A percentile compares a stretch with the other conserved stretches of the same genome.
phyloP scores from a whole-genome alignment of 164 flowering plant genomes.

The Litsea cubeba region DNA sequence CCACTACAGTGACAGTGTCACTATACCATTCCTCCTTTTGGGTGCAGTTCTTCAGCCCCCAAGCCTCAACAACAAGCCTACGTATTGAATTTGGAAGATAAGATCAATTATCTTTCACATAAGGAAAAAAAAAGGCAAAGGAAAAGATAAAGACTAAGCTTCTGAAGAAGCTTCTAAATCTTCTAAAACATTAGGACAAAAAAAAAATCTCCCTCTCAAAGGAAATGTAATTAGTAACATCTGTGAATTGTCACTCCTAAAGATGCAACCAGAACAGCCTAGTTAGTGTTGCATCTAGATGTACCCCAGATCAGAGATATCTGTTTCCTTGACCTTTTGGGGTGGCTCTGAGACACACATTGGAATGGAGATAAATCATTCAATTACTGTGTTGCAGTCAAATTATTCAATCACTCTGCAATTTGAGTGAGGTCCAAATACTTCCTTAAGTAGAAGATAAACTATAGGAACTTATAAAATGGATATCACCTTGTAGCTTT shows the following conservation, averaged over 20 bases:
- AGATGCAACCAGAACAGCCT: too few relatives aligned
- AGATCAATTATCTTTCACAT: neutral
- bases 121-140: neutral
- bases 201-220: too few relatives aligned
- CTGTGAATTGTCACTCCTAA: too few relatives aligned
- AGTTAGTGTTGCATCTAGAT: too few relatives aligned
- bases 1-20: constrained; percentile 93
- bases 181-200: too few relatives aligned
- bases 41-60: constrained; percentile 97
- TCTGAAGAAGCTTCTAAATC: neutral
- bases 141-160: too few relatives aligned
- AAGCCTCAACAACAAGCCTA: constrained; percentile 94
- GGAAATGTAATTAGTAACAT: too few relatives aligned
- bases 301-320: too few relatives aligned
- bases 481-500: constrained; percentile 76
- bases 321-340: neutral
- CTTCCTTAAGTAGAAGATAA: neutral
- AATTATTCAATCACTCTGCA: neutral
- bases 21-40: constrained; percentile 92
- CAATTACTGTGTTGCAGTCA: neutral
- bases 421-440: neutral
- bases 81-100: constrained; percentile 8
- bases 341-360: neutral
- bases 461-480: neutral
- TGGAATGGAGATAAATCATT: neutral